Evolutionary conservation across 768 basidiomycete genomes (phyloP), one percentile per base, ranked within the genome.

Genomic region (Fistulinella prunicolor): DNA sequence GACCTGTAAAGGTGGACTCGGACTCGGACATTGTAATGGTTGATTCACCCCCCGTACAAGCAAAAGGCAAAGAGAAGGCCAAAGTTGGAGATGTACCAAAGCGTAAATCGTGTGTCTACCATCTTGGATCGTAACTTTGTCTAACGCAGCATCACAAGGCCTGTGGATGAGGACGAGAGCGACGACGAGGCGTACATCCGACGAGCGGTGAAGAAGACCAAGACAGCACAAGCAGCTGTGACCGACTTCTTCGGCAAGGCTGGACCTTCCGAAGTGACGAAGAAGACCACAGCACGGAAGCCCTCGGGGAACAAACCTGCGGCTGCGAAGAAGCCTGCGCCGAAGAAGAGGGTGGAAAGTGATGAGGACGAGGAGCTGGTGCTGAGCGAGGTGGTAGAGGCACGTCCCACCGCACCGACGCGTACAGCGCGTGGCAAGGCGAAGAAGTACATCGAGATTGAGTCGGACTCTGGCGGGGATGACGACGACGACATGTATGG

Each of bases 371-470:
- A 76, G 20, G 65, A 66, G 34, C 9, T 56, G n/a, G 23, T 64
- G n/a, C 64, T 72, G 51, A 75, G 77, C 34, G 77, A 74, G 10
- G 55, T 70, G 16, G 69, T 69, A 7, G 76, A 76, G 36, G 49
- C 69, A 23, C 77, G 76, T 3, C 57, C 65, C 10, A 60, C 67
- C 17, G 69, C 71, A 20, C 73, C 78, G 12, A 70, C 71, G 44
- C 76, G 83, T 21, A 71, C 77, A n/a, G 76, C 75, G 10, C 63
- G 75, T 47, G 72, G 68, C 9, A 69, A 71, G 36, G 59, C 73
- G 44, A 83, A 81, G 74, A 81, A 82, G 54, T 87, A 82, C 65
- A 71, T 86, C 10, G 84, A 85, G 55, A 71, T 85, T 36, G 63
- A 63, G 52, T 79, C 77, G 2, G 77, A 76, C 42, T 73, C 76